A percentile compares a stretch with the other conserved stretches of the same genome.
phyloP scores from a whole-genome alignment of 1,284 basidiomycete species.

The Irpex sp. region DNA sequence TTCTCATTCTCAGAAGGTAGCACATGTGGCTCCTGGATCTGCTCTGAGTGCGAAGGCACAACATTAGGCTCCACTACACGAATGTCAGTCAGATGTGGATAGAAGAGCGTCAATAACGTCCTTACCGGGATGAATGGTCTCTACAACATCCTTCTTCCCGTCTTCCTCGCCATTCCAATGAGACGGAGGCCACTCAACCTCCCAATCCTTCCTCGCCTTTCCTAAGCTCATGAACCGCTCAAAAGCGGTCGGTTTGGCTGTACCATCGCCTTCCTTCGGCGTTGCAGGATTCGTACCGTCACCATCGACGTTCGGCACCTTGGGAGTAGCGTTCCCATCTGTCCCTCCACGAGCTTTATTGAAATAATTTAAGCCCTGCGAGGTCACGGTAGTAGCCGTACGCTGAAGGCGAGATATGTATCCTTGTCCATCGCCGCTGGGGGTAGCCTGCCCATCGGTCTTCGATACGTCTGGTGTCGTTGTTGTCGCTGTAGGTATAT shows the following conservation, averaged over 20 bases:
- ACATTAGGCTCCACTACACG: not conserved
- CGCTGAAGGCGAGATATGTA: not conserved
- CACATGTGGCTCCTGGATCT: not conserved
- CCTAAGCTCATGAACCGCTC: slow-evolving; percentile 18
- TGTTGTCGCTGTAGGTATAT: not conserved
- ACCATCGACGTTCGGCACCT: not conserved
- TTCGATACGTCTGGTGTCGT: not conserved
- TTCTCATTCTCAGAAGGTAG: not conserved
- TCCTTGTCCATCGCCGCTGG: not conserved
- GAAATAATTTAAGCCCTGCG: not conserved
- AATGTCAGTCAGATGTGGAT: not conserved
- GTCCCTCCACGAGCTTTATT: not conserved
- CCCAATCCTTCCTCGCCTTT: slow-evolving; percentile 14
- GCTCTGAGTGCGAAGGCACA: not conserved
- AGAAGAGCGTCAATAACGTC: not conserved
- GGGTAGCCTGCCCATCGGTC: not conserved
- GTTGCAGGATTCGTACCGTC: slow-evolving; percentile 1
- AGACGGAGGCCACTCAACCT: slow-evolving; percentile 14
- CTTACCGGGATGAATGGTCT: not conserved
- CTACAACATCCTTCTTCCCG: not conserved
- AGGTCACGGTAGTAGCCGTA: not conserved
- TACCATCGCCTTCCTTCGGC: not conserved
- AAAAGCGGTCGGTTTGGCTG: slow-evolving; percentile 16
- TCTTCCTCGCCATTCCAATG: slow-evolving; percentile 9
- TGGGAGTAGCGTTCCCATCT: not conserved